Conservation (phyloP, 768 basidiomycete genomes). For the Epithele typhae region DNA sequence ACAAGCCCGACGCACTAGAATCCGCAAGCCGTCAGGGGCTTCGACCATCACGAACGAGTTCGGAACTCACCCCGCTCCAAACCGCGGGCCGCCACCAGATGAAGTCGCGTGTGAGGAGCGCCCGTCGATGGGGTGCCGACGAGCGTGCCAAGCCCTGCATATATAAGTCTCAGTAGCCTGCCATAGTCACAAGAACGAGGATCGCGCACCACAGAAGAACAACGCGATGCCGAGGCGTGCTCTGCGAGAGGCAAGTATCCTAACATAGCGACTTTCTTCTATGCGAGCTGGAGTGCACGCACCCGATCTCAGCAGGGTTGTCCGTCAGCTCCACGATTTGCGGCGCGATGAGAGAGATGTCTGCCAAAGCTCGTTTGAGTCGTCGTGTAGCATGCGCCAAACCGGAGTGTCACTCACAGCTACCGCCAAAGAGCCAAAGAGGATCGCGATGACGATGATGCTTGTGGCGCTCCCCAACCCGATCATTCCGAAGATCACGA, state of each 20-base stretch:
- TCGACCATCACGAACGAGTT: too few relatives aligned
- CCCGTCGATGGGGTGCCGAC: slow-evolving; percentile 44
- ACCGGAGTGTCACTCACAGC: slow-evolving; percentile 5
- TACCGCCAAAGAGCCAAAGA: slow-evolving; percentile 35
- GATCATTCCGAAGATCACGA: slow-evolving; percentile 28
- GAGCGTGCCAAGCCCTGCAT: slow-evolving; percentile 36
- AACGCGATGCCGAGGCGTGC: slow-evolving; percentile 28
- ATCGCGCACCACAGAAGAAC: too few relatives aligned
- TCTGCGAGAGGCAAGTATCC: too few relatives aligned
- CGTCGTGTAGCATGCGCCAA: background rate
- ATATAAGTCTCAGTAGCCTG: too few relatives aligned
- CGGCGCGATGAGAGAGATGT: slow-evolving; percentile 26
- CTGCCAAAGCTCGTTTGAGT: slow-evolving; percentile 22
- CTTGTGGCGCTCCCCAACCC: slow-evolving; percentile 23
- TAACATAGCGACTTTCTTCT: background rate
- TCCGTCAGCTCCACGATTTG: slow-evolving; percentile 14
- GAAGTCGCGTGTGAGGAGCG: slow-evolving; percentile 34
- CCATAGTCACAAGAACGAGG: too few relatives aligned
- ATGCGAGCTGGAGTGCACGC: background rate
- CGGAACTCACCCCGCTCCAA: slow-evolving; percentile 18
- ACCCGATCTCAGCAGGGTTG: slow-evolving; percentile 22
- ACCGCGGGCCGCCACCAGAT: slow-evolving; percentile 26
- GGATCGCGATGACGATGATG: slow-evolving; percentile 28
- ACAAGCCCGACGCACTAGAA: too few relatives aligned
- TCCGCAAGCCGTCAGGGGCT: too few relatives aligned